phyloP scores from a whole-genome alignment of 352 stramenopile species.

The Pythium dissotocum region DNA sequence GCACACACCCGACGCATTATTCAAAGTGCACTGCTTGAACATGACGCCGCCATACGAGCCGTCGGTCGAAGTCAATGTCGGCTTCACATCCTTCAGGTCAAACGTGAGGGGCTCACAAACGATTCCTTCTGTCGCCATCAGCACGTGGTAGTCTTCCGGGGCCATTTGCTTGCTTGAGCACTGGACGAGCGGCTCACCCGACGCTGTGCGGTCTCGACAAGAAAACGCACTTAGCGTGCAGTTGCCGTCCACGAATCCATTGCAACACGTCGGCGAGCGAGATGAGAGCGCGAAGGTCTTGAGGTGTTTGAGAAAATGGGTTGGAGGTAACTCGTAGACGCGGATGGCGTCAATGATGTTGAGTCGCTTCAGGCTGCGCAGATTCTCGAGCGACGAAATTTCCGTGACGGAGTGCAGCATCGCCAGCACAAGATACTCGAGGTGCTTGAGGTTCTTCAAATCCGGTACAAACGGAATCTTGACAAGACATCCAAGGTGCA shows the following conservation, averaged over 20 bases:
- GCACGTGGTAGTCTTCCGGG: background rate
- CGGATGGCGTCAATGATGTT: constrained; percentile 5
- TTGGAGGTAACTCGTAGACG: background rate
- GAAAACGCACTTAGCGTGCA: constrained; percentile 15
- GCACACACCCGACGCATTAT: constrained; percentile 6
- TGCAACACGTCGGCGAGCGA: constrained; percentile 17
- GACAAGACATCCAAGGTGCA: constrained; percentile 13
- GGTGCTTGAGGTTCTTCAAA: background rate
- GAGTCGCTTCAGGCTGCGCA: constrained; percentile 1
- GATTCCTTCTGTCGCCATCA: background rate
- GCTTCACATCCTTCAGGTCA: constrained; percentile 11
- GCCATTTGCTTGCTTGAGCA: constrained; percentile 3
- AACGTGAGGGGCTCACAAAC: constrained; percentile 8
- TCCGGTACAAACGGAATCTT: constrained; percentile 15
- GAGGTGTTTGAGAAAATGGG: background rate
- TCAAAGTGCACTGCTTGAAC: constrained; percentile 19
- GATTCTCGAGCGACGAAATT: constrained; percentile 1
- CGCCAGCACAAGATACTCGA: constrained; percentile 15
- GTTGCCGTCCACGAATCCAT: constrained; percentile 10
- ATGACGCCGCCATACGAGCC: constrained; percentile 13
- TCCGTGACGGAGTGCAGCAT: constrained; percentile 11
- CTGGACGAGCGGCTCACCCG: background rate
- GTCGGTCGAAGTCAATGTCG: constrained; percentile 8
- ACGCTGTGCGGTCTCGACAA: constrained; percentile 8
- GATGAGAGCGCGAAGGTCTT: constrained; percentile 4